Base-by-base conservation (phyloP, 768 basidiomycete species). In the Lepiota brunneoincarnata region DNA sequence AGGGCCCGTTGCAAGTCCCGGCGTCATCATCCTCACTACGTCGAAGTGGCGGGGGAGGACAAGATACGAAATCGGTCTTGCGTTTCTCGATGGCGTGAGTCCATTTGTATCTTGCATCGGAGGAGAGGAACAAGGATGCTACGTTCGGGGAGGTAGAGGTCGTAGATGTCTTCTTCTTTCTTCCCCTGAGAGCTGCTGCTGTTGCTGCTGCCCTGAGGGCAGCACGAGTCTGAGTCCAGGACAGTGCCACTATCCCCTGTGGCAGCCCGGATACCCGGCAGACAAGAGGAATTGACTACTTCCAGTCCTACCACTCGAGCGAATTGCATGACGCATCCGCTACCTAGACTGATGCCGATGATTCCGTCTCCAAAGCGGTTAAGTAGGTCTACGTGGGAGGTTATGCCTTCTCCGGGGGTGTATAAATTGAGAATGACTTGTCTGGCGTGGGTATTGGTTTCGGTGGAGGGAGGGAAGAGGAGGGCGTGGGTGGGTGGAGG, bases 371-470 rank as follows among this genome's bases (percentile, higher is more conserved):
- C 92, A 63, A 89, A 98, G 12, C 95, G 82, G 23, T 76, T 72
- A 2, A 91, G 78, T 20, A 98, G 75, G 64, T 98, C 95, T 39
- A 98, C 80, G 61, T 98, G 95, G 0, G 91, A 80, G 0, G 84
- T 74, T 59, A 98, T 98, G 10, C 95, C 95, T 66, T 93, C 84
- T 6, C 95, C 95, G 0, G 93, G 91, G 18, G 73, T 72, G 66
- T 98, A 98, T 1, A 94, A 74, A 66, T 98, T 98, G 49, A 98
- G 60, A 52, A 98, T 98, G 1, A 84, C 90, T 64, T 98, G 94
- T 23, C 92, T 0, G 90, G 64, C 21, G 69, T 67, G 26, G 76
- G 70, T 40, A 28, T 28, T 7, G 26, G 26, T 28, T 3, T 28
- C 26, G 26, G 26, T 28, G 26, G 63, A 59, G 4, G 57, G 55